Conservation (phyloP, 2,329 filamentous ascomycete species). For the Reticulascus tulasneorum region DNA sequence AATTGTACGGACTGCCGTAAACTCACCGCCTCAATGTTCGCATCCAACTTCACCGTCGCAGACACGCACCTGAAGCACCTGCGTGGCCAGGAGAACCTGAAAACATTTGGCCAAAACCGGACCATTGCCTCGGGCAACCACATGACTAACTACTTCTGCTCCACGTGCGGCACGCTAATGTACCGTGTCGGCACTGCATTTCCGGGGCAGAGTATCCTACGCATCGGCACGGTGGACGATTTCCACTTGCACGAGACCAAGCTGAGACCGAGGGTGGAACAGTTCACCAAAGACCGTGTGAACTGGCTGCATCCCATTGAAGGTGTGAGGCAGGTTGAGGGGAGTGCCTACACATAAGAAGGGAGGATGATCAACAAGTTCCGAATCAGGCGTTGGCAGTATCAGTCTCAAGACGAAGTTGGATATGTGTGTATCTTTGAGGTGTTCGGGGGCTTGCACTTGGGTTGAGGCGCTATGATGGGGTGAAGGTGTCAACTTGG, state of each 20-base stretch:
- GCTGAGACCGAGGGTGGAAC: conserved; percentile 49
- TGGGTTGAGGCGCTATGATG: too few species aligned
- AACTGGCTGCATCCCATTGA: conserved; percentile 40
- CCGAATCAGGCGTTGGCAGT: too few species aligned
- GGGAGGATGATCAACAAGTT: too few species aligned
- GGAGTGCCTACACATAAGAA: too few species aligned
- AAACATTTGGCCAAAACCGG: conserved; percentile 36
- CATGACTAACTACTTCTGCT: conserved; percentile 63
- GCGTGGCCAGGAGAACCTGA: conserved; percentile 49
- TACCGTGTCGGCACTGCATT: conserved; percentile 44
- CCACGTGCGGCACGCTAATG: conserved; percentile 56
- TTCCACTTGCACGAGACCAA: conserved; percentile 53
- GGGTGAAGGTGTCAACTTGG: too few species aligned
- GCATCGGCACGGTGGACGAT: conserved; percentile 61
- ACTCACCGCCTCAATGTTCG: conserved; percentile 59
- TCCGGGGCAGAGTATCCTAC: conserved; percentile 43
- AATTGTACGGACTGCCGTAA: conserved; percentile 61
- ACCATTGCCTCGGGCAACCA: conserved; percentile 41
- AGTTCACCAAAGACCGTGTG: conserved; percentile 48
- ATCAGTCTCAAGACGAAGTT: too few species aligned
- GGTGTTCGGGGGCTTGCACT: too few species aligned
- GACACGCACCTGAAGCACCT: conserved; percentile 42
- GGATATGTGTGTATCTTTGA: too few species aligned
- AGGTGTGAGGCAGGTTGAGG: conserved; percentile 23
- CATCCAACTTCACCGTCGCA: conserved; percentile 51